Evolutionary conservation across 345 rosid genomes (phyloP), one percentile per base, ranked within the genome.

Genomic region (Salix exigua): DNA sequence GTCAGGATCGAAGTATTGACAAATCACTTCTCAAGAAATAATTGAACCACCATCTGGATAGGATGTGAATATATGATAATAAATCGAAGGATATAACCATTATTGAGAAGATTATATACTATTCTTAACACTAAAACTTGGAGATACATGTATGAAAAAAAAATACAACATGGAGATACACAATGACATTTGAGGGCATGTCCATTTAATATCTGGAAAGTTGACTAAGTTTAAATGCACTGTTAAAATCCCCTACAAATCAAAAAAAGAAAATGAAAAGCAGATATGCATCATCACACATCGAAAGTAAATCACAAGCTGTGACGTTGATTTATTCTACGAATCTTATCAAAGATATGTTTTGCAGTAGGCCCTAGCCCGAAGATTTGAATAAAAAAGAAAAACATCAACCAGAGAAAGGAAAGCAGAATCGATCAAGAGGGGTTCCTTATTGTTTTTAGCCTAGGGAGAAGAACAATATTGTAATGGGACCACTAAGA

Each of bases 311-410:
- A n/a, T 12, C 55, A 16, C 30, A 55, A 33, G 21, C 14, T 12
- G 33, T 21, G n/a, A 28, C 17, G 26, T 48, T 72, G 23, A 28
- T 72, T 55, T 55, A 31, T 55, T 72, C 6, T 18, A 18, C 74
- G 35, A 31, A 51, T 72, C 74, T 72, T 72, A 72, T 33, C 44
- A 35, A 72, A 30, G 23, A 35, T 37, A 72, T 51, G 44, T 72
- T 55, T 33, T 33, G 26, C 25, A 33, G 21, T n/a, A 19, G 28
- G 44, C 19, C 64, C 64, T 33, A 31, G 64, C 18, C 65, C 63
- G 18, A 5, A 10, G 28, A 31, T 71, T 31, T 33, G 40, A 4
- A 6, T 30, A 46, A 6, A 70, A 14, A 4, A 23, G 51, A 18
- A 28, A 40, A 69, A 26, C 5, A 16, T 4, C 21, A 55, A n/a